Percentiles rank a stretch among this genome's conserved stretches.
These are phyloP conservation scores for Kazachstania bromeliacearum DNA, from an alignment of 805 yeast species.

Conservation along the genomic window DNA sequence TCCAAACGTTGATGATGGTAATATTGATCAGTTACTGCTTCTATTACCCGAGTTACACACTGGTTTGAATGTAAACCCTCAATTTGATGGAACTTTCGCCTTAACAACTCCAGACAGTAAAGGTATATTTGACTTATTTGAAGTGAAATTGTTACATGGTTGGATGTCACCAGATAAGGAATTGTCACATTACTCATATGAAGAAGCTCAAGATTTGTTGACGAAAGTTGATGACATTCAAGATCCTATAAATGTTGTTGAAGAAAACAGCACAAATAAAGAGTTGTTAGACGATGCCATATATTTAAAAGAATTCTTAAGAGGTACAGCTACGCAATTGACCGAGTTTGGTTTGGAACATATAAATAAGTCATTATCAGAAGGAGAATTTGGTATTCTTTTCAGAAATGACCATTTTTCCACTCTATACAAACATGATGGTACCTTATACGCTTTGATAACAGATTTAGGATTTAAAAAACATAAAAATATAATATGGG, in stretches of 20 bases:
- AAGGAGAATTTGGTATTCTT: slow-evolving; percentile 55
- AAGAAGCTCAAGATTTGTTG: slow-evolving; percentile 48
- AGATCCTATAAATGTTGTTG: slow-evolving; percentile 10
- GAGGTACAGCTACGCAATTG: slow-evolving; percentile 59
- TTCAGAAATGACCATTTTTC: slow-evolving; percentile 88
- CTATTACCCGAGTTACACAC: slow-evolving; percentile 54
- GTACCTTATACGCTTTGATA: slow-evolving; percentile 51
- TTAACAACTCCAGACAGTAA: slow-evolving; percentile 39
- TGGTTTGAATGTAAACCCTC: slow-evolving; percentile 68
- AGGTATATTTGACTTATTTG: slow-evolving; percentile 45
- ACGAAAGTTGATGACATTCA: slow-evolving; percentile 34
- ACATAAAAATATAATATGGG: slow-evolving; percentile 61
- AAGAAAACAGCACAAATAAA: slow-evolving; percentile 18
- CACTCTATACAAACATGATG: slow-evolving; percentile 47
- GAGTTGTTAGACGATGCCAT: slow-evolving; percentile 23
- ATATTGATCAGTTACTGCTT: slow-evolving; percentile 37
- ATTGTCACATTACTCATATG: slow-evolving; percentile 39
- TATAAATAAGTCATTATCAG: slow-evolving; percentile 34
- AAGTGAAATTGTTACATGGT: slow-evolving; percentile 63
- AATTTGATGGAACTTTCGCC: slow-evolving; percentile 50
- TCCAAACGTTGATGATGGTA: slow-evolving; percentile 12
- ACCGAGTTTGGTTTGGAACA: slow-evolving; percentile 52
- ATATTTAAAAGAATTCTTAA: slow-evolving; percentile 38
- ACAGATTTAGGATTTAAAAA: slow-evolving; percentile 62
- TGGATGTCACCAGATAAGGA: slow-evolving; percentile 45